A percentile compares a stretch with the other conserved stretches of the same genome.
Evolutionary conservation across 345 rosid genomes (phyloP).

Genomic region (Hibiscus mutabilis): DNA sequence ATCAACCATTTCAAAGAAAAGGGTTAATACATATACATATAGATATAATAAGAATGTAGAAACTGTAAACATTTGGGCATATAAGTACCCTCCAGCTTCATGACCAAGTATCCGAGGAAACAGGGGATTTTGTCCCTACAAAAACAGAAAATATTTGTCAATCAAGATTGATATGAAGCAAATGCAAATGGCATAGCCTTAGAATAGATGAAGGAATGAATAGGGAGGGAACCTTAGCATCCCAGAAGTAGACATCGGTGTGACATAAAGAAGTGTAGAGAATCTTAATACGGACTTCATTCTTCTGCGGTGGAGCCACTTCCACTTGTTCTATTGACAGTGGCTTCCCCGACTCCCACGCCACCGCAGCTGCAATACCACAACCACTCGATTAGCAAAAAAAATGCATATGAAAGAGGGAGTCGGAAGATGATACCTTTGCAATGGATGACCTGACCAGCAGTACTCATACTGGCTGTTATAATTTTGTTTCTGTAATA

Average conservation of each 20-base stretch:
- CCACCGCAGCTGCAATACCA: not conserved
- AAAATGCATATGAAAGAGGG: not conserved
- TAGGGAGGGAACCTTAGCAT: not conserved
- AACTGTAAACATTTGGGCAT: not conserved
- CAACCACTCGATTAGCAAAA: not conserved
- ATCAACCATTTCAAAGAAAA: not conserved
- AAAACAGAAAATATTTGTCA: not conserved
- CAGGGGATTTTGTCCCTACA: constrained; percentile 15
- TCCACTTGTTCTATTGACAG: not conserved
- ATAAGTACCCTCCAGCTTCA: constrained; percentile 35
- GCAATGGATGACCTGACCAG: constrained; percentile 66
- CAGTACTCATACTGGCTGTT: constrained; percentile 26
- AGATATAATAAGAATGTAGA: not conserved
- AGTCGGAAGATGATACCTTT: constrained; percentile 30
- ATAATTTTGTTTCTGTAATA: not conserved
- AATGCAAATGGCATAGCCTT: not conserved
- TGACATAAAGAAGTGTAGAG: not conserved
- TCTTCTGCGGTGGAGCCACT: not conserved
- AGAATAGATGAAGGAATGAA: not conserved
- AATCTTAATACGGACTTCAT: not conserved
- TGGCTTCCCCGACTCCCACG: not conserved
- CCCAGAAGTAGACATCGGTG: not conserved
- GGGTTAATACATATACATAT: not conserved
- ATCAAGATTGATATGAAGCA: not conserved
- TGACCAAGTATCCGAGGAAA: constrained; percentile 83